Evolutionary conservation across 2,329 filamentous ascomycete species (phyloP), one percentile per base, ranked within the genome.

Genomic region (Orbilia oligospora): DNA sequence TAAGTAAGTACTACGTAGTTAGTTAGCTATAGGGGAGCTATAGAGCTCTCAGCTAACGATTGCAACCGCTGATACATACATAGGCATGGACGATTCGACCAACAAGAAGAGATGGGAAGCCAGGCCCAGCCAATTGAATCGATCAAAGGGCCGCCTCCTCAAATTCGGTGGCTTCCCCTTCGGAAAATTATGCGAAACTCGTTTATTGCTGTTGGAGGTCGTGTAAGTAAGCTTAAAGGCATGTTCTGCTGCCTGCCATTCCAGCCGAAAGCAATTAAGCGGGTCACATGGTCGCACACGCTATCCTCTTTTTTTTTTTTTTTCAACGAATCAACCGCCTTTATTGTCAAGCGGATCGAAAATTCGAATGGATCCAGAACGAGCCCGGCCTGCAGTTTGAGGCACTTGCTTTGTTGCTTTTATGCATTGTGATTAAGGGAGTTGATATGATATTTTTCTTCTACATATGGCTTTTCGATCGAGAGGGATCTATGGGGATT

Each of bases 101-200:
- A 41, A 41, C 12, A 41, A 14, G 38, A n/a, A 44, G 27, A 55
- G 22, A 16, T 27, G 9, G 48, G 12, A 58, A 22, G 1, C 5
- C 24, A 8, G 16, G 14, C 5, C 56, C 38, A 48, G 20, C 51
- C 55, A 56, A 38, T 55, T 36, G 68, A 53, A 56, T 30, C n/a
- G n/a, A n/a, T n/a, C 22, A 24, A 22, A 24, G n/a, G 5, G 27
- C 27, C 27, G 27, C 27, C 53, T 22, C 53, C 33, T 44, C 36
- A n/a, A 33, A 33, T 27, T 53, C 9, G 10, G 48, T 51, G 48
- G 48, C 20, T 51, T 61, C 10, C 56, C 41, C 41, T 33, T 75
- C 71, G 71, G 71, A 75, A 66, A 75, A 75, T 75, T 75, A 75
- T 75, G 71, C 64, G 64, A 75, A 73, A 63, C 71, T 75, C 61